Base-by-base conservation (phyloP, 23 red algal species). In the Gracilariopsis chorda region DNA sequence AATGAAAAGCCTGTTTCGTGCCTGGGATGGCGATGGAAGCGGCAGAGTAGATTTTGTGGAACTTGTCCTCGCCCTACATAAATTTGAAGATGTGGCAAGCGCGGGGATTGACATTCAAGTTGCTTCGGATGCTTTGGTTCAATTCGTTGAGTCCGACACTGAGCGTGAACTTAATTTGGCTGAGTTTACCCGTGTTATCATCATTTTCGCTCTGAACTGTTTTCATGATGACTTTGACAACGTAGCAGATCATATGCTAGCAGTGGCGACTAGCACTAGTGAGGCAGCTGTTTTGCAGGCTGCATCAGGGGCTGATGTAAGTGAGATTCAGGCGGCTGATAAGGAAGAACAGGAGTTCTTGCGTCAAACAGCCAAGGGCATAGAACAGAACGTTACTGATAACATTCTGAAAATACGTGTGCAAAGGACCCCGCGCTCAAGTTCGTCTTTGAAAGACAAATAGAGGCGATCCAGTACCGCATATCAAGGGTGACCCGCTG, bases 21-120 rank as follows among this genome's bases (percentile, higher is more conserved):
- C 88, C 0, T 91, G 88, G 88, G 88, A 91, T 73, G 77, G 75
- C 33, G 88, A 91, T 68, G 77, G 63, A 56, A 82, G 88, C 71
- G 87, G 88, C 52, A 58, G 25, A 27, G 77, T 91, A 11, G 88
- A 91, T 75, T 91, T 91, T 16, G 77, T 91, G 20, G 88, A 91
- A 40, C 48, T 91, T 12, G 88, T 91, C 12, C 58, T 91, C 30
- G 88, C 88, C 51, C 51, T 91, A 28, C 88, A 91, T 75, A 91
- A 91, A 36, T 91, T 91, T 81, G 63, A 91, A 46, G 57, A 82
- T 25, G 88, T 91, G 11, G 77, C 77, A 44, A 69, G 71, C 41
- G 88, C 74, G 16, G 88, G 88, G 19, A 74, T 80, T 30, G 88
- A 91, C 51, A 80, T 91, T 47, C 57, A 91, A 80, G 75, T 80